Conservation (phyloP, 2,329 filamentous ascomycete genomes). For the Diaporthe sp. region DNA sequence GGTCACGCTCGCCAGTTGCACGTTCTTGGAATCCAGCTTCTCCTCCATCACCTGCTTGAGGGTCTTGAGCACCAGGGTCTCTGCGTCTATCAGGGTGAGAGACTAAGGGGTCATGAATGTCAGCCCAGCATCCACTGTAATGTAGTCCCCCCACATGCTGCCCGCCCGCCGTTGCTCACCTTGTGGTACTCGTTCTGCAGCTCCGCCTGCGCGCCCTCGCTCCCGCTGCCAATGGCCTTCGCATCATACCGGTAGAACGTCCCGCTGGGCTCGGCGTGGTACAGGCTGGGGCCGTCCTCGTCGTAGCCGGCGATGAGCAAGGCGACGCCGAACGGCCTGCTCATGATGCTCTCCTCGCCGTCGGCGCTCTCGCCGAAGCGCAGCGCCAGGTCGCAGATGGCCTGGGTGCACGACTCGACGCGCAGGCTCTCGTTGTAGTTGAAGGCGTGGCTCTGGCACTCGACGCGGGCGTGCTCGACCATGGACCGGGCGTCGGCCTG, state of each 20-base stretch:
- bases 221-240: conserved; percentile 97
- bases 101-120: conserved; percentile 65
- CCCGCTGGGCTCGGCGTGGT: conserved; percentile 97
- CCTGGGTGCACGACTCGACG: conserved; percentile 98
- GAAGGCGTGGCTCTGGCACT: conserved; percentile 97
- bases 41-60: conserved; percentile 99
- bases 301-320: conserved; percentile 97
- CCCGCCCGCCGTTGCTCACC: conserved; percentile 54
- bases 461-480: conserved; percentile 98
- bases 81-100: conserved; percentile 90
- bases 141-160: not conserved
- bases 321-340: conserved; percentile 94
- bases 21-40: conserved; percentile 98
- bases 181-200: conserved; percentile 99
- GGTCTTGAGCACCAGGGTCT: conserved; percentile 96
- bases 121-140: not conserved
- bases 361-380: conserved; percentile 98
- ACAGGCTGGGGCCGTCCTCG: conserved; percentile 96
- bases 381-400: conserved; percentile 96
- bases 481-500: conserved; percentile 98
- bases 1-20: conserved; percentile 97
- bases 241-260: conserved; percentile 99
- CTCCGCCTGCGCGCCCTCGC: conserved; percentile 97
- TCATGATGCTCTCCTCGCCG: conserved; percentile 99
- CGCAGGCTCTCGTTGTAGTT: conserved; percentile 96